phyloP scores from a whole-genome alignment of 2,329 filamentous ascomycete genomes.

The Teratosphaeria gauchensis region DNA sequence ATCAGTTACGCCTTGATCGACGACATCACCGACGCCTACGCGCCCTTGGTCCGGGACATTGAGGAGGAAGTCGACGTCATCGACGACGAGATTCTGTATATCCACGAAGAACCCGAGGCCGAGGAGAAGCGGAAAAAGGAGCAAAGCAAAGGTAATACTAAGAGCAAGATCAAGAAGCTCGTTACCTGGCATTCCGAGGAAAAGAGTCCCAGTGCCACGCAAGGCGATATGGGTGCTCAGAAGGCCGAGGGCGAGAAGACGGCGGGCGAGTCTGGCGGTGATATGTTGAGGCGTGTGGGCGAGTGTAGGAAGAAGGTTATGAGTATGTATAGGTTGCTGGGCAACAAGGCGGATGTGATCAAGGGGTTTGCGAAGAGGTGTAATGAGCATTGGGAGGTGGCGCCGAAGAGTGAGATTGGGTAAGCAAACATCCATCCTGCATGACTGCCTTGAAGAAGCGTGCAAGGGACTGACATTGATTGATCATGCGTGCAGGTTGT shows the following conservation, averaged over 20 bases:
- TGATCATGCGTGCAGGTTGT: conserved; percentile 43
- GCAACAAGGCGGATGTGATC: conserved; percentile 97
- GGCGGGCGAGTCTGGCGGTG: conserved; percentile 43
- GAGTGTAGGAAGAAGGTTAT: conserved; percentile 97
- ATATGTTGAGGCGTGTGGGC: conserved; percentile 88
- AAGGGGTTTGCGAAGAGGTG: conserved; percentile 98
- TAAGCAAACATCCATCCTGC: neutral
- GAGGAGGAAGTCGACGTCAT: conserved; percentile 97
- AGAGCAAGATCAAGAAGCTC: neutral
- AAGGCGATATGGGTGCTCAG: conserved; percentile 17
- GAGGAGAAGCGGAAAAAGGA: conserved; percentile 26
- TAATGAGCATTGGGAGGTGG: conserved; percentile 96
- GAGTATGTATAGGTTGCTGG: conserved; percentile 82
- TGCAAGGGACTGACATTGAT: neutral
- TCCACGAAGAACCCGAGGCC: conserved; percentile 50
- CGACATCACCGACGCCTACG: conserved; percentile 95
- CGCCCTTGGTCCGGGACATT: conserved; percentile 81
- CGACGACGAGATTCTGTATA: conserved; percentile 76
- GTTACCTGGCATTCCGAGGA: neutral
- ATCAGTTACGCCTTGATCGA: conserved; percentile 97
- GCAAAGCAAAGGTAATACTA: conserved; percentile 18
- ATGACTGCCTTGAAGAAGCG: neutral
- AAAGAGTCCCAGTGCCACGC: conserved; percentile 5
- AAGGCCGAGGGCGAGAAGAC: conserved; percentile 30
- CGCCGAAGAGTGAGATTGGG: conserved; percentile 91